A percentile compares a stretch with the other conserved stretches of the same genome.
Conservation (phyloP, 768 basidiomycete genomes). For the Paxillus ammoniavirescens region DNA sequence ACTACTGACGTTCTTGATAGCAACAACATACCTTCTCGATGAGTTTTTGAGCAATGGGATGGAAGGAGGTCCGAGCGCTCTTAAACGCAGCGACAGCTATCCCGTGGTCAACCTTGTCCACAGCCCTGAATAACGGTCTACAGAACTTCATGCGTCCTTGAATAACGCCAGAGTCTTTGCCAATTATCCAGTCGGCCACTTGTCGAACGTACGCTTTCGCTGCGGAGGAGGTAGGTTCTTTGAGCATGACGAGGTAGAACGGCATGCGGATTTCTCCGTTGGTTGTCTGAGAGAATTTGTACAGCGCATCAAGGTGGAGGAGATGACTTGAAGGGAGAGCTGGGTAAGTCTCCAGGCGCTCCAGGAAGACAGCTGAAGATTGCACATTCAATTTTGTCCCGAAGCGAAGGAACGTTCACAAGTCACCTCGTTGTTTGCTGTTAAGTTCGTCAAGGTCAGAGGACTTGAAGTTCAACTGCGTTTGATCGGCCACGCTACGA, state of each 20-base stretch:
- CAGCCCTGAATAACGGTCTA: constrained; percentile 43
- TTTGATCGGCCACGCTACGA: constrained; percentile 32
- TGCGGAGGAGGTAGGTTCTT: constrained; percentile 31
- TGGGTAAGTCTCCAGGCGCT: constrained; percentile 42
- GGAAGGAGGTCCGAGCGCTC: constrained; percentile 37
- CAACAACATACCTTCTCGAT: constrained; percentile 44
- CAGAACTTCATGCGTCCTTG: constrained; percentile 60
- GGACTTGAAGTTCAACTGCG: constrained; percentile 39
- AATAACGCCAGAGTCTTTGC: constrained; percentile 38
- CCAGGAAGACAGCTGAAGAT: constrained; percentile 52
- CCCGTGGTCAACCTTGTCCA: constrained; percentile 34
- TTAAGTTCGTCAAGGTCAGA: constrained; percentile 47
- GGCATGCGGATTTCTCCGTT: constrained; percentile 54
- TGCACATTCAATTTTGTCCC: neutral
- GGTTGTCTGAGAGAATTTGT: constrained; percentile 38
- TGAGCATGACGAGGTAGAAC: constrained; percentile 51
- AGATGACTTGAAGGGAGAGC: constrained; percentile 45
- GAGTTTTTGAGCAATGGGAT: constrained; percentile 49
- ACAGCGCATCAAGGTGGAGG: constrained; percentile 41
- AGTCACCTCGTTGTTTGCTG: constrained; percentile 49
- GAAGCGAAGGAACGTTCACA: neutral
- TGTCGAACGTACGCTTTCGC: constrained; percentile 32
- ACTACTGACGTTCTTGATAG: neutral
- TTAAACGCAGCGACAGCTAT: constrained; percentile 37
- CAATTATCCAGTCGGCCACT: constrained; percentile 48